phyloP scores from a whole-genome alignment of 2,329 filamentous ascomycete genomes.

The Sarocladiaceae sp. region DNA sequence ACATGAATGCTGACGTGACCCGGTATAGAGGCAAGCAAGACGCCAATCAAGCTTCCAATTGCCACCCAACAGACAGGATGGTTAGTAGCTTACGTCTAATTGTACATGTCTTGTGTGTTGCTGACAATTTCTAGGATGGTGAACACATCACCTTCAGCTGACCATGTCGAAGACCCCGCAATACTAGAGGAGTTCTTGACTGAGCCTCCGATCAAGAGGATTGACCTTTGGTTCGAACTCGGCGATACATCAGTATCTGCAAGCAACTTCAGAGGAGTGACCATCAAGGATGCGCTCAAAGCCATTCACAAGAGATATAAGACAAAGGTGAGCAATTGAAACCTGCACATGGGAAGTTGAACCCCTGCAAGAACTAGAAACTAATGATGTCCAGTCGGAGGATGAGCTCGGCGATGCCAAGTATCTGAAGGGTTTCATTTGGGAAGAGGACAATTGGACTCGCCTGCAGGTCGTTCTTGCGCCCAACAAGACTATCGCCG shows the following conservation, averaged over 20 bases:
- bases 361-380: too few species aligned
- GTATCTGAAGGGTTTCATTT: slow-evolving; percentile 91
- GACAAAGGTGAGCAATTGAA: slow-evolving; percentile 75
- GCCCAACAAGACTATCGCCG: slow-evolving; percentile 56
- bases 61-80: slow-evolving; percentile 88
- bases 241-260: slow-evolving; percentile 77
- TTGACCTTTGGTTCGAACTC: slow-evolving; percentile 87
- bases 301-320: slow-evolving; percentile 96
- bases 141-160: slow-evolving; percentile 64
- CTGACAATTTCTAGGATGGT: slow-evolving; percentile 65
- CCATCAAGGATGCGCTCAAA: slow-evolving; percentile 93
- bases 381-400: slow-evolving; percentile 58
- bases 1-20: slow-evolving; percentile 11
- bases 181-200: slow-evolving; percentile 78
- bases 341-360: too few species aligned
- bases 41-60: slow-evolving; percentile 66
- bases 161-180: slow-evolving; percentile 70
- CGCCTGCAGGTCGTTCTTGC: slow-evolving; percentile 82
- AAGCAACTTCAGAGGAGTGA: slow-evolving; percentile 89
- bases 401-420: slow-evolving; percentile 79
- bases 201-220: slow-evolving; percentile 83
- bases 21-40: slow-evolving; percentile 64
- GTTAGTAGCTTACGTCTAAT: slow-evolving; percentile 45
- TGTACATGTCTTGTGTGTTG: neutral
- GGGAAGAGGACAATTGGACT: slow-evolving; percentile 92